These are phyloP conservation scores for Fraxinus paxiana DNA, from an alignment of 305 asterid genomes.

Conservation along the genomic window DNA sequence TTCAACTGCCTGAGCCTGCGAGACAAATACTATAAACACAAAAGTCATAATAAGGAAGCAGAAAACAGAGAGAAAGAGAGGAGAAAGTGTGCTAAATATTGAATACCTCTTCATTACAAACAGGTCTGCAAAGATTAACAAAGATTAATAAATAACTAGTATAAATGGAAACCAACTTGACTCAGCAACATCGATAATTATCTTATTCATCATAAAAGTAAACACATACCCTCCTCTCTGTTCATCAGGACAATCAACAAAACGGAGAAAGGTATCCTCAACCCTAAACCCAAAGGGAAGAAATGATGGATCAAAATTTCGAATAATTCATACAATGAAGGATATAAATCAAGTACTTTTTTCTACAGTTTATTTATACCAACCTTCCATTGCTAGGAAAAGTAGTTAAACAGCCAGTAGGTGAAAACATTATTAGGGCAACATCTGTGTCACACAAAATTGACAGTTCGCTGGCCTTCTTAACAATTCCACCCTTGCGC, in stretches of 20 bases:
- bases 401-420: conserved; percentile 48
- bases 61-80: not conserved
- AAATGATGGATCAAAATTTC: not conserved
- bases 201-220: not conserved
- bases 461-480: conserved; percentile 66
- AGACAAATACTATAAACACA: conserved; percentile 39
- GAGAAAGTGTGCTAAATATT: not conserved
- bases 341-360: not conserved
- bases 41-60: not conserved
- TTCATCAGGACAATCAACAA: conserved; percentile 57
- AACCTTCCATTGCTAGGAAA: conserved; percentile 61
- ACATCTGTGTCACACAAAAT: conserved; percentile 64
- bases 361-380: not conserved
- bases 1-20: conserved; percentile 48
- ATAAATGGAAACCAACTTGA: not conserved
- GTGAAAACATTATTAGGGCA: conserved; percentile 63
- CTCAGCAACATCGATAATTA: not conserved
- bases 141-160: not conserved
- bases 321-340: not conserved
- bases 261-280: conserved; percentile 62
- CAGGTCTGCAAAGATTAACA: conserved; percentile 35
- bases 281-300: conserved; percentile 32
- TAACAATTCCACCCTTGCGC: conserved; percentile 59
- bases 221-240: conserved; percentile 48
- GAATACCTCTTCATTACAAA: conserved; percentile 46